Percentiles rank a stretch among this genome's conserved stretches.
phyloP scores from a whole-genome alignment of 1,284 basidiomycete species.

The Melampsora americana region DNA sequence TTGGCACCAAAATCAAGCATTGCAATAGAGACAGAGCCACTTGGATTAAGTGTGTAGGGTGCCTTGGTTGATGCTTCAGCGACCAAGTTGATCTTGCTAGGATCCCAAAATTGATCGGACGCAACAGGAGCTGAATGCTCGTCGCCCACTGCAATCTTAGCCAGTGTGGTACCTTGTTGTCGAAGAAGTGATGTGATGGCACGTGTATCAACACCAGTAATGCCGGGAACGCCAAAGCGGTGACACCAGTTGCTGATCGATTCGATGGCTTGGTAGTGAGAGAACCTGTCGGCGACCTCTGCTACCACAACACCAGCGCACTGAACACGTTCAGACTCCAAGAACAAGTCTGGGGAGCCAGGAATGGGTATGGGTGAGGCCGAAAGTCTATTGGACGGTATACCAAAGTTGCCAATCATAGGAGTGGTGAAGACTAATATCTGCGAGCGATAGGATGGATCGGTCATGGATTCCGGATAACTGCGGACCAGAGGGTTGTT shows the following conservation, averaged over 20 bases:
- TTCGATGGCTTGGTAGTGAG: constrained; percentile 90
- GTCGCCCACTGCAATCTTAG: constrained; percentile 77
- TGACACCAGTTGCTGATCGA: constrained; percentile 90
- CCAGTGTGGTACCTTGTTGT: constrained; percentile 95
- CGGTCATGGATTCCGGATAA: constrained; percentile 97
- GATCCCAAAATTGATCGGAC: constrained; percentile 75
- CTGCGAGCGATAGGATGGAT: constrained; percentile 96
- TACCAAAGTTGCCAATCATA: constrained; percentile 97
- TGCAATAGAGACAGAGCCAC: constrained; percentile 83
- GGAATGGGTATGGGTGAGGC: constrained; percentile 28
- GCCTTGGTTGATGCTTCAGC: constrained; percentile 83
- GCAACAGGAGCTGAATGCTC: constrained; percentile 68
- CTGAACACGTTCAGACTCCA: constrained; percentile 85
- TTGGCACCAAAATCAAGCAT: constrained; percentile 97
- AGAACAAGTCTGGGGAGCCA: constrained; percentile 57
- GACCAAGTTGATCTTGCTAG: constrained; percentile 84
- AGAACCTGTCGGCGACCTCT: constrained; percentile 90
- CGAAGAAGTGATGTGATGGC: constrained; percentile 89
- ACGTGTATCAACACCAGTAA: constrained; percentile 95
- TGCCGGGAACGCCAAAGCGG: constrained; percentile 82
- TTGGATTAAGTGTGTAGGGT: constrained; percentile 81
- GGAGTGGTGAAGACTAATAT: constrained; percentile 98
- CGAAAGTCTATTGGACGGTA: constrained; percentile 67
- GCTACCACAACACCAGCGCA: constrained; percentile 90
- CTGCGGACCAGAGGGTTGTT: not conserved